Conservation (phyloP, 2,329 filamentous ascomycete genomes). For the Cladobotryum protrusum region DNA sequence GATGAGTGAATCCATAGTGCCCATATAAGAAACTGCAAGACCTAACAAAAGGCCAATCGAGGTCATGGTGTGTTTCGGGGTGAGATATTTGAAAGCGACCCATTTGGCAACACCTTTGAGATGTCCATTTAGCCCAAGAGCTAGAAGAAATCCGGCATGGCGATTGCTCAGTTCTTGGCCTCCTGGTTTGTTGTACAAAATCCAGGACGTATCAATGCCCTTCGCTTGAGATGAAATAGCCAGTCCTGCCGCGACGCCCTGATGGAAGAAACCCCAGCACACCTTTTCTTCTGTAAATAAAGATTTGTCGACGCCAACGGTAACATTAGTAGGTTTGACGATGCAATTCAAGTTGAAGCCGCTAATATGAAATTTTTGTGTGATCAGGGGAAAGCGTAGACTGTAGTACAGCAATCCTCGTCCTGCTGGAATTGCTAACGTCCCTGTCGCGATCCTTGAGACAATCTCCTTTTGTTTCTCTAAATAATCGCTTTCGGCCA, state of each 20-base stretch:
- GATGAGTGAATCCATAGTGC: slow-evolving; percentile 95
- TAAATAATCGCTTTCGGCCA: slow-evolving; percentile 79
- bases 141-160: slow-evolving; percentile 91
- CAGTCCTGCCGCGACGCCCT: slow-evolving; percentile 86
- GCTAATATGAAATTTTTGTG: slow-evolving; percentile 82
- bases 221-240: slow-evolving; percentile 85
- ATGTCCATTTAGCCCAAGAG: slow-evolving; percentile 88
- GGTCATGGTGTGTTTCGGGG: slow-evolving; percentile 98
- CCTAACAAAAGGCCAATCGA: slow-evolving; percentile 92
- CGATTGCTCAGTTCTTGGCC: slow-evolving; percentile 79
- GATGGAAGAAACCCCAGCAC: slow-evolving; percentile 97
- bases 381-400: slow-evolving; percentile 79
- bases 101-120: slow-evolving; percentile 93
- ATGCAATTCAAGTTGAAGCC: slow-evolving; percentile 90
- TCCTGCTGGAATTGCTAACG: slow-evolving; percentile 81
- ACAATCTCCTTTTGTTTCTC: slow-evolving; percentile 91
- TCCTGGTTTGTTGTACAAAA: slow-evolving; percentile 91
- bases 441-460: slow-evolving; percentile 78
- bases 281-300: slow-evolving; percentile 93
- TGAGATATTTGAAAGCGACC: slow-evolving; percentile 99
- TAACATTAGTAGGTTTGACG: slow-evolving; percentile 87
- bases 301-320: slow-evolving; percentile 83
- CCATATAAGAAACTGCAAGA: slow-evolving; percentile 86
- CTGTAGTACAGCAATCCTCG: slow-evolving; percentile 84
- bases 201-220: slow-evolving; percentile 98